phyloP scores from a whole-genome alignment of 768 basidiomycete genomes.

The Russula foetens region DNA sequence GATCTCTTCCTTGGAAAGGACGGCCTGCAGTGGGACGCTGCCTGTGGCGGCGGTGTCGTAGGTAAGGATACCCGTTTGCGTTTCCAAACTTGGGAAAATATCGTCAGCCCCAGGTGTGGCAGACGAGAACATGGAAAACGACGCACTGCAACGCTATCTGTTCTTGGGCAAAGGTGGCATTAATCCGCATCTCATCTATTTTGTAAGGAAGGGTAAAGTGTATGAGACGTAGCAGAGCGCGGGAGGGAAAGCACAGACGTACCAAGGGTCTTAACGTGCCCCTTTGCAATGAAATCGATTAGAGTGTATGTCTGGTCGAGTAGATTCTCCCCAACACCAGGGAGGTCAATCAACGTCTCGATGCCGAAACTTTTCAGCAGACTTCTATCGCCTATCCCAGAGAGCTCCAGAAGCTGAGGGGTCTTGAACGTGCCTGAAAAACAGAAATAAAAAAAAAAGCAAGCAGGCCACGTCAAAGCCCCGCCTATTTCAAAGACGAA shows the following conservation, averaged over 20 bases:
- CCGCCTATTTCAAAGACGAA: neutral
- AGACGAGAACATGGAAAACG: neutral
- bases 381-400: conserved; percentile 31
- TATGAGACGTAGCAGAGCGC: neutral
- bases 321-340: conserved; percentile 39
- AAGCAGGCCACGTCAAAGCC: neutral
- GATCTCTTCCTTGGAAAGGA: conserved; percentile 15
- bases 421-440: conserved; percentile 31
- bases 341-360: conserved; percentile 32
- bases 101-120: neutral
- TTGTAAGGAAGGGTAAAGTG: neutral
- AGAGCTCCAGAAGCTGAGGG: conserved; percentile 25
- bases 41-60: conserved; percentile 17
- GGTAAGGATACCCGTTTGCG: conserved; percentile 9
- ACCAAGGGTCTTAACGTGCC: conserved; percentile 14
- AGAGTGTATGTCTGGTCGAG: conserved; percentile 23
- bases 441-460: too few species aligned
- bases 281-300: conserved; percentile 13
- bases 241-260: neutral
- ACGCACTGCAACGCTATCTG: conserved; percentile 11
- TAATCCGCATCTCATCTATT: conserved; percentile 16
- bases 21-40: conserved; percentile 11
- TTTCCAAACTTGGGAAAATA: neutral
- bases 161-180: conserved; percentile 5
- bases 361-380: conserved; percentile 30